A percentile compares a stretch with the other conserved stretches of the same genome.
phyloP scores from a whole-genome alignment of 768 basidiomycete species.

The Kwoniella europaea region DNA sequence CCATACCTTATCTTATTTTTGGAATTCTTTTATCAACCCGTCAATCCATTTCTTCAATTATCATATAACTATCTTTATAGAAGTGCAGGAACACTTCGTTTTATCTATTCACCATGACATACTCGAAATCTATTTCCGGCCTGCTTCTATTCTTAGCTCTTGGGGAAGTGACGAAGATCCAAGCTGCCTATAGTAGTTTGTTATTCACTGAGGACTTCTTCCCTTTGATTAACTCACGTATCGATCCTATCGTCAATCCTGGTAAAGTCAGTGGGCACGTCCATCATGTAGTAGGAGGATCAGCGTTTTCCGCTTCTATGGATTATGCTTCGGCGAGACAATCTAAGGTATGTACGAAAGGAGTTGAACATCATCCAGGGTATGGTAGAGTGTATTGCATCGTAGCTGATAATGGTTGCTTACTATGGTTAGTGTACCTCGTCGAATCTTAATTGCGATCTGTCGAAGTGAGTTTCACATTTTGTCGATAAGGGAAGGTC shows the following conservation, averaged over 20 bases:
- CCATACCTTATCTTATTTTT: no score
- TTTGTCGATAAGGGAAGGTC: not conserved
- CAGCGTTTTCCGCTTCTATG: slow-evolving; percentile 31
- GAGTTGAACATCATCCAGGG: not conserved
- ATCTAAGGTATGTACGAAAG: slow-evolving; percentile 15
- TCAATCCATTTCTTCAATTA: not conserved
- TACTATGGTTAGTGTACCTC: slow-evolving; percentile 32
- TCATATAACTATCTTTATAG: not conserved
- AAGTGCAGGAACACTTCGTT: not conserved
- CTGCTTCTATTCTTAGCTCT: not conserved
- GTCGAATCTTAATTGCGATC: slow-evolving; percentile 29
- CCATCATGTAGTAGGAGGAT: slow-evolving; percentile 48
- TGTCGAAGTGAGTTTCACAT: slow-evolving; percentile 23
- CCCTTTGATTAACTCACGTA: slow-evolving; percentile 22
- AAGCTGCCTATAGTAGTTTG: slow-evolving; percentile 13
- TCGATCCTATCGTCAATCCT: slow-evolving; percentile 54
- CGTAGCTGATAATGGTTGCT: not conserved
- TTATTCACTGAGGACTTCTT: slow-evolving; percentile 28
- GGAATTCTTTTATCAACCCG: no score
- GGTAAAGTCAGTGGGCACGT: slow-evolving; percentile 47
- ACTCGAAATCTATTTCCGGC: not conserved
- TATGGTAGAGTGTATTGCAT: not conserved
- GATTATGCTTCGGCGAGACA: not conserved
- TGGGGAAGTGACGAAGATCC: not conserved
- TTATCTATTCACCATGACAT: not conserved